Evolutionary conservation across 2,329 filamentous ascomycete species (phyloP).

Genomic region (Berkeleyomyces rouxiae): DNA sequence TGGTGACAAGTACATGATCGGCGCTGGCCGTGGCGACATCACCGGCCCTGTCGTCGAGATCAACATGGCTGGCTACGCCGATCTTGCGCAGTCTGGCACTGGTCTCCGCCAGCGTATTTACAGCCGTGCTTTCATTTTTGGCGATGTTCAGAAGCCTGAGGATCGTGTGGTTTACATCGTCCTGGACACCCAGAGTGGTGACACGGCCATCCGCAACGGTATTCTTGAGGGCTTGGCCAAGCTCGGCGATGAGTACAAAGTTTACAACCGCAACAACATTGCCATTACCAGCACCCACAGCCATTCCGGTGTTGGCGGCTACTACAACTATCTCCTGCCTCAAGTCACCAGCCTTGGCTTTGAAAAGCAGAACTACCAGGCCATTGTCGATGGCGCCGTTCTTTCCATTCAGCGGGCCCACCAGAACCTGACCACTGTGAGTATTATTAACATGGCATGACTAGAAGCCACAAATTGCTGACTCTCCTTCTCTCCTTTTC

Average conservation of each 20-base stretch:
- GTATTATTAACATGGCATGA: slow-evolving; percentile 12
- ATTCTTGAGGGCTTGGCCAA: slow-evolving; percentile 54
- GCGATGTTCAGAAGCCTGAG: slow-evolving; percentile 42
- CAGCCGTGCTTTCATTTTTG: slow-evolving; percentile 75
- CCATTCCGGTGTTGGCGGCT: slow-evolving; percentile 76
- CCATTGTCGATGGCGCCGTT: slow-evolving; percentile 70
- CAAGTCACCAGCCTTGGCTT: slow-evolving; percentile 81
- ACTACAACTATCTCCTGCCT: slow-evolving; percentile 81
- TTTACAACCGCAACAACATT: slow-evolving; percentile 63
- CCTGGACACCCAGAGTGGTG: slow-evolving; percentile 70
- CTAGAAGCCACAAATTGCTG: background rate
- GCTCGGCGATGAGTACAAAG: slow-evolving; percentile 53
- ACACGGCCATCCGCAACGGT: slow-evolving; percentile 72
- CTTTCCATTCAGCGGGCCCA: slow-evolving; percentile 33
- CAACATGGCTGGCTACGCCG: slow-evolving; percentile 79
- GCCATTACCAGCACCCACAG: slow-evolving; percentile 87
- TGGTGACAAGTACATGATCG: slow-evolving; percentile 27
- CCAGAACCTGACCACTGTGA: slow-evolving; percentile 40
- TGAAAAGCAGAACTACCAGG: slow-evolving; percentile 66
- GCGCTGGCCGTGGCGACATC: slow-evolving; percentile 37
- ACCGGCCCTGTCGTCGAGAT: slow-evolving; percentile 69
- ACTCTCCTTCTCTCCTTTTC: background rate
- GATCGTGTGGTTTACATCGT: slow-evolving; percentile 75
- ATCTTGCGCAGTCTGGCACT: slow-evolving; percentile 59
- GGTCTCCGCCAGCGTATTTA: slow-evolving; percentile 75